phyloP scores from a whole-genome alignment of 164 flowering plant species.

The Nymphaea colorata region DNA sequence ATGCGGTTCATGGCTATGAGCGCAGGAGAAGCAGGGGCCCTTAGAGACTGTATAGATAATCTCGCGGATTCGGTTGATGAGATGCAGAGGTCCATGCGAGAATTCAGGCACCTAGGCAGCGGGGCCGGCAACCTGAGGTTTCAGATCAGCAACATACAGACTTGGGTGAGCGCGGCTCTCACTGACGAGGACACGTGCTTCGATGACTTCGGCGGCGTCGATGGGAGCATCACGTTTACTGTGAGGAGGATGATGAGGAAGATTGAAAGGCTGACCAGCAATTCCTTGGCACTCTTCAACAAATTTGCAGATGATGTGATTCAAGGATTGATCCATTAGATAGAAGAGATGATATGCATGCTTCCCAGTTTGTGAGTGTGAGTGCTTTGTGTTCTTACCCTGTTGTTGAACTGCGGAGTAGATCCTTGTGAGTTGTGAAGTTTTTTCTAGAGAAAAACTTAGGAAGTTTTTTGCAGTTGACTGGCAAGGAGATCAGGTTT shows the following conservation, averaged over 20 bases:
- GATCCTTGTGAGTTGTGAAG: too few species aligned
- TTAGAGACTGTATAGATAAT: conserved; percentile 57
- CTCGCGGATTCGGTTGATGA: conserved; percentile 61
- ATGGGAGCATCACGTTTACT: conserved; percentile 18
- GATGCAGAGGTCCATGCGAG: conserved; percentile 50
- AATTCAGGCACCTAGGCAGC: conserved; percentile 38
- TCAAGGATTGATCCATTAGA: not conserved
- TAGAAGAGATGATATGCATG: too few species aligned
- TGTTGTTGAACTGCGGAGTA: too few species aligned
- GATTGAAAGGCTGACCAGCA: conserved; percentile 54
- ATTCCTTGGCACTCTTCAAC: conserved; percentile 79
- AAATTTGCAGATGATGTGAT: conserved; percentile 15
- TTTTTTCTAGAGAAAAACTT: too few species aligned
- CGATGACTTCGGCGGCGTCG: conserved; percentile 59
- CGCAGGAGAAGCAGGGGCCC: conserved; percentile 34
- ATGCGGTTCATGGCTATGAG: conserved; percentile 16
- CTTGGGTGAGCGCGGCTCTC: conserved; percentile 96
- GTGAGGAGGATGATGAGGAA: conserved; percentile 21
- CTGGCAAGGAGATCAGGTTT: too few species aligned
- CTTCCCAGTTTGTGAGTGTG: too few species aligned
- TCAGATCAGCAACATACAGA: conserved; percentile 66
- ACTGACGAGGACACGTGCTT: conserved; percentile 83
- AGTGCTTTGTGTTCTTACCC: too few species aligned
- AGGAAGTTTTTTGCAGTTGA: too few species aligned
- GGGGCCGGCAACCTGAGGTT: conserved; percentile 37